Conservation (phyloP, 192 early-diverging fungal genomes). For the Backusella mclennaniae region DNA sequence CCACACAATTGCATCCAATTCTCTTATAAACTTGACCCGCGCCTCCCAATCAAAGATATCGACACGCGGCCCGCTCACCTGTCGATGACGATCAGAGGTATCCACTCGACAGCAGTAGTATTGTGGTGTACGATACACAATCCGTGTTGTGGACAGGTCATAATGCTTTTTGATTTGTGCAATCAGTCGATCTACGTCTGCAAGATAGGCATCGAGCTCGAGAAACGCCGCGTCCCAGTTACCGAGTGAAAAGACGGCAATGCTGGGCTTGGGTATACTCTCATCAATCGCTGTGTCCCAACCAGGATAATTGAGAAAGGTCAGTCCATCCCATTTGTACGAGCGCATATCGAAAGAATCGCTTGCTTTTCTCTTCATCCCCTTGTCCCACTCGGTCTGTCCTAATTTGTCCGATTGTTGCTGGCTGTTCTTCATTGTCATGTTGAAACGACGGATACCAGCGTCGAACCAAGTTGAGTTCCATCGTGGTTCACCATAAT, state of each 20-base stretch:
- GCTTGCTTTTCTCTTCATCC: not conserved
- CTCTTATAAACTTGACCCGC: slow-evolving; percentile 24
- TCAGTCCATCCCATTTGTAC: slow-evolving; percentile 52
- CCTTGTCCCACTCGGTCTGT: slow-evolving; percentile 1
- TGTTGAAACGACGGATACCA: not conserved
- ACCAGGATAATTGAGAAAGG: slow-evolving; percentile 29
- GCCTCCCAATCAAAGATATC: slow-evolving; percentile 31
- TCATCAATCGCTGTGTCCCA: slow-evolving; percentile 34
- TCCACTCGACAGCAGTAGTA: slow-evolving; percentile 54
- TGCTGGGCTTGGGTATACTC: slow-evolving; percentile 14
- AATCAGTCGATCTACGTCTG: slow-evolving; percentile 28
- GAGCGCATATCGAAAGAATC: slow-evolving; percentile 22
- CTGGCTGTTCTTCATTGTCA: slow-evolving; percentile 26
- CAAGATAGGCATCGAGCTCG: slow-evolving; percentile 28
- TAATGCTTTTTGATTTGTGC: slow-evolving; percentile 33
- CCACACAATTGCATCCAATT: slow-evolving; percentile 35
- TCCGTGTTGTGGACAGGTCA: not conserved
- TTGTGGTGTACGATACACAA: slow-evolving; percentile 50
- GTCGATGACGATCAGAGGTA: slow-evolving; percentile 17
- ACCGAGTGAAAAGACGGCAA: slow-evolving; percentile 41
- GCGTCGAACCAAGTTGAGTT: slow-evolving; percentile 31
- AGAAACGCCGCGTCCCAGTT: slow-evolving; percentile 54
- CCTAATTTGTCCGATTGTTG: slow-evolving; percentile 8
- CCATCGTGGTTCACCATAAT: slow-evolving; percentile 37
- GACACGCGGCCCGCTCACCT: slow-evolving; percentile 26